Conservation (phyloP, 2,329 filamentous ascomycete genomes). For the Aspergillus ochraceus region DNA sequence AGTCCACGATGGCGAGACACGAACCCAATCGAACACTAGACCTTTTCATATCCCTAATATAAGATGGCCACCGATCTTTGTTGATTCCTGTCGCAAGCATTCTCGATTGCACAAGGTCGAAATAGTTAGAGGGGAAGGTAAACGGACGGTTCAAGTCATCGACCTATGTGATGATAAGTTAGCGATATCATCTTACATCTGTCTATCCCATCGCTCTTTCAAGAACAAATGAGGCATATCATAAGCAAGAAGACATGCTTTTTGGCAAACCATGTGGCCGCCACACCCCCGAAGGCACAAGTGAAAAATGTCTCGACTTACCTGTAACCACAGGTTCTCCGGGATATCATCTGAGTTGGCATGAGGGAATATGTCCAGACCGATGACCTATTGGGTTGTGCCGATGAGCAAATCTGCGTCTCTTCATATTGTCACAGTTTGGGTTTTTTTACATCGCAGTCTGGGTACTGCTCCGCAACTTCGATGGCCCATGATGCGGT, state of each 20-base stretch:
- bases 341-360: constrained; percentile 66
- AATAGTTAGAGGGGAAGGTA: constrained; percentile 68
- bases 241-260: neutral
- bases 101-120: constrained; percentile 80
- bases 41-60: constrained; percentile 71
- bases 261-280: neutral
- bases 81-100: constrained; percentile 64
- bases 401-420: constrained; percentile 17
- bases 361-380: constrained; percentile 70
- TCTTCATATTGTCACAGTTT: constrained; percentile 1
- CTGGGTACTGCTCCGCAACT: constrained; percentile 63
- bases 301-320: constrained; percentile 27
- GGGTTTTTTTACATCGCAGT: constrained; percentile 58
- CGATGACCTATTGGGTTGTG: constrained; percentile 58
- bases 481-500: constrained; percentile 70
- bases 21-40: constrained; percentile 24
- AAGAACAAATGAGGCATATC: neutral
- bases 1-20: constrained; percentile 3
- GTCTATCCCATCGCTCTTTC: neutral
- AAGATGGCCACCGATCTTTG: constrained; percentile 68
- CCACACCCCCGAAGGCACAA: neutral
- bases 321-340: constrained; percentile 67
- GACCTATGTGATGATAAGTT: constrained; percentile 43
- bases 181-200: neutral
- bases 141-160: constrained; percentile 71